phyloP scores from a whole-genome alignment of 345 rosid species.

The Brassica juncea region DNA sequence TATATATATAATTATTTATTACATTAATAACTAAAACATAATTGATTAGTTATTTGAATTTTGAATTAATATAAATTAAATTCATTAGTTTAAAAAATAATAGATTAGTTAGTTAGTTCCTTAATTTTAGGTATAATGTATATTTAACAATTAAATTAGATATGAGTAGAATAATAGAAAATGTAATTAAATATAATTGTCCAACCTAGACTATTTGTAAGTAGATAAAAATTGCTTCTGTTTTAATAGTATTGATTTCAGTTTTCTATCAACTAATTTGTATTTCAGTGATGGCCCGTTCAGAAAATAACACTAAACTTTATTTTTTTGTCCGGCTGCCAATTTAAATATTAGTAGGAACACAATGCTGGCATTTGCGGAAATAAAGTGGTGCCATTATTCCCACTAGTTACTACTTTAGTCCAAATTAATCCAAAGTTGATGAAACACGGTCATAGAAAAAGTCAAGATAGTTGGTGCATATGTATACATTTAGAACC shows the following conservation, averaged over 20 bases:
- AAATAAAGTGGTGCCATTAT: slow-evolving; percentile 7
- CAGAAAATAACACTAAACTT: background rate
- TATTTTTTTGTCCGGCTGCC: background rate
- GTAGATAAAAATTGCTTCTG: too few species aligned
- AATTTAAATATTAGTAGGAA: background rate
- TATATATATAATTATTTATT: too few species aligned
- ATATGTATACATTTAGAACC: background rate
- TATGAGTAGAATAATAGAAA: too few species aligned
- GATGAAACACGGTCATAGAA: background rate
- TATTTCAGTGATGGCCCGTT: background rate
- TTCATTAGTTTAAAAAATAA: too few species aligned
- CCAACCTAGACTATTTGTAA: too few species aligned
- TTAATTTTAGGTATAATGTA: too few species aligned
- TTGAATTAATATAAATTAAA: too few species aligned
- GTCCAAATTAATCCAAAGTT: background rate
- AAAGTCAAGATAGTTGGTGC: slow-evolving; percentile 12
- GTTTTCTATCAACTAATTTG: background rate
- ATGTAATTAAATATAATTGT: too few species aligned
- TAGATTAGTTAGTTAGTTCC: too few species aligned
- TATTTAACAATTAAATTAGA: too few species aligned
- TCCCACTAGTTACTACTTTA: background rate
- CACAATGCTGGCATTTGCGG: background rate
- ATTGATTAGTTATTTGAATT: too few species aligned
- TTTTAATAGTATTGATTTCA: background rate
- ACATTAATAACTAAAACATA: too few species aligned